These are phyloP conservation scores for Eucalyptus curtisii DNA, from an alignment of 345 rosid species.

Conservation along the genomic window DNA sequence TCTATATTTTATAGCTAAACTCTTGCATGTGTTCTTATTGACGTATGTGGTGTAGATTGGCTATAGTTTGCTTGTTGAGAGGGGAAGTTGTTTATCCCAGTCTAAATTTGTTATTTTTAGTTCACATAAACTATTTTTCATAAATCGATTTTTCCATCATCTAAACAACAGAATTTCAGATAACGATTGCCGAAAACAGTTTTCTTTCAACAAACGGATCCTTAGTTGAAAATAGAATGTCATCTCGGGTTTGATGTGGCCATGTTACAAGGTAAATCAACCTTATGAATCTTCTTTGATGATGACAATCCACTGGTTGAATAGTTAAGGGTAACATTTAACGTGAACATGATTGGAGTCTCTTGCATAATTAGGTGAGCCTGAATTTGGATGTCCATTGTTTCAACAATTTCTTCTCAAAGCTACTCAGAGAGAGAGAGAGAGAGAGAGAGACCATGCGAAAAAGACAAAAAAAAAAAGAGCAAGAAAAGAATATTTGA, in stretches of 20 bases:
- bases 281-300: not conserved
- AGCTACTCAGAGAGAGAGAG: not conserved
- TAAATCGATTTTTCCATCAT: not conserved
- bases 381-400: not conserved
- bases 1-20: too few relatives aligned
- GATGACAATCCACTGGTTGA: not conserved
- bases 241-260: not conserved
- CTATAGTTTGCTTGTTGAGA: too few relatives aligned
- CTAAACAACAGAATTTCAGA: not conserved
- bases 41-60: too few relatives aligned
- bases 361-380: not conserved
- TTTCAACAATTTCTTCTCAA: not conserved
- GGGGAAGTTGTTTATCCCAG: not conserved
- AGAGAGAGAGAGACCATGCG: not conserved
- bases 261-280: not conserved
- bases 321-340: not conserved
- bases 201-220: not conserved
- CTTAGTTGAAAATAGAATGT: not conserved
- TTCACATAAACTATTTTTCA: not conserved
- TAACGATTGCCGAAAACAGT: not conserved
- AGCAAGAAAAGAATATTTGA: not conserved
- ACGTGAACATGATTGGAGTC: not conserved
- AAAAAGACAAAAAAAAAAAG: not conserved
- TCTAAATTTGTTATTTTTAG: not conserved
- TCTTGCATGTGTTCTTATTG: too few relatives aligned